phyloP scores from a whole-genome alignment of 768 basidiomycete species.

The Rhodotorula diobovata region DNA sequence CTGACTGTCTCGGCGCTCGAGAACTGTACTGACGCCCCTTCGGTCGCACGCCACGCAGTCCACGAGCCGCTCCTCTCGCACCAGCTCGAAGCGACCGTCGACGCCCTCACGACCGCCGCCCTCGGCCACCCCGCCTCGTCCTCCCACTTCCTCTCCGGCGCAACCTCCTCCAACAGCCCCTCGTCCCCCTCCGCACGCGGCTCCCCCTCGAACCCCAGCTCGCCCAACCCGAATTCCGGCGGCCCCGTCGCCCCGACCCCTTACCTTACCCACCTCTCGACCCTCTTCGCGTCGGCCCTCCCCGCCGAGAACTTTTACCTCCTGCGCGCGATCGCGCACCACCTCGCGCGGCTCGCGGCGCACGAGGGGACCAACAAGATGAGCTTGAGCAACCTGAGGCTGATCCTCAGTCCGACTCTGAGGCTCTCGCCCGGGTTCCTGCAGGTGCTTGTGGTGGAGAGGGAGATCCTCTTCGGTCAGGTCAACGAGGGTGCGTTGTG shows the following conservation, averaged over 20 bases:
- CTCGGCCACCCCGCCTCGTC: slow-evolving; percentile 25
- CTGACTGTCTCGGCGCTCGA: too few relatives aligned
- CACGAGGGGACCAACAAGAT: slow-evolving; percentile 38
- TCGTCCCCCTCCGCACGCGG: too few relatives aligned
- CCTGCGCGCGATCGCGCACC: slow-evolving; percentile 37
- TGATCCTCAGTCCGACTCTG: slow-evolving; percentile 42
- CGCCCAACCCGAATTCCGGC: too few relatives aligned
- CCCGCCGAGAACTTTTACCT: slow-evolving; percentile 35
- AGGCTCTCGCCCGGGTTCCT: slow-evolving; percentile 39
- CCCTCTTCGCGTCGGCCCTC: slow-evolving; percentile 20
- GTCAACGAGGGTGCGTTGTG: slow-evolving; percentile 12
- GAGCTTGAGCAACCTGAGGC: slow-evolving; percentile 39
- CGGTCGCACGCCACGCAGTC: neutral
- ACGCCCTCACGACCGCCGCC: slow-evolving; percentile 1
- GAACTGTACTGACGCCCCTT: too few relatives aligned
- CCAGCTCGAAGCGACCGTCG: slow-evolving; percentile 5
- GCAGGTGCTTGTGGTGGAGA: slow-evolving; percentile 36
- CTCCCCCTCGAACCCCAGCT: too few relatives aligned
- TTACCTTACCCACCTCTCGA: slow-evolving; percentile 11
- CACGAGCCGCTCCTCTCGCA: slow-evolving; percentile 25
- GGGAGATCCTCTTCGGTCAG: slow-evolving; percentile 34
- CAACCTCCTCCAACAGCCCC: neutral
- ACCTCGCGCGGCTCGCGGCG: slow-evolving; percentile 33
- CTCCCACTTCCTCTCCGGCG: slow-evolving; percentile 4
- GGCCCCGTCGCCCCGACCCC: slow-evolving; percentile 5